A percentile compares a stretch with the other conserved stretches of the same genome.
phyloP scores from a whole-genome alignment of 305 asterid species.

The Fraxinus paxiana region DNA sequence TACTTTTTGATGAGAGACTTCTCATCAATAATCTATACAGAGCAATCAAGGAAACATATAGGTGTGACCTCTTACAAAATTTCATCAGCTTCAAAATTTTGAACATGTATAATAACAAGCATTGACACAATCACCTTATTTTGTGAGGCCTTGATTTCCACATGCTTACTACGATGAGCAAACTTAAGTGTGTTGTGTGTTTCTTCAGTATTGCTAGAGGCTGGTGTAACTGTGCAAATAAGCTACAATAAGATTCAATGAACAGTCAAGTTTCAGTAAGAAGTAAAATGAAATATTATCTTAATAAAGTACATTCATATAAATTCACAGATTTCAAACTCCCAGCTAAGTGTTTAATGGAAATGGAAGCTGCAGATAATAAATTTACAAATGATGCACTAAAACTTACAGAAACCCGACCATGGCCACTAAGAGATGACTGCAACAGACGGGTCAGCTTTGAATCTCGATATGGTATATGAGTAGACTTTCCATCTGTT shows the following conservation, averaged over 20 bases:
- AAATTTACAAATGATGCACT: not conserved
- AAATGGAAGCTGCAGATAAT: conserved; percentile 15
- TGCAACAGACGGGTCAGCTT: conserved; percentile 79
- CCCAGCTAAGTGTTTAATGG: not conserved
- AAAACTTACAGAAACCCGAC: conserved; percentile 75
- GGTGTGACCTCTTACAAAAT: conserved; percentile 13
- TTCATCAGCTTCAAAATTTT: not conserved
- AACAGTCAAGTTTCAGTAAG: conserved; percentile 24
- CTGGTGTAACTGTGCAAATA: conserved; percentile 82
- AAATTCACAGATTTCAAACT: conserved; percentile 1
- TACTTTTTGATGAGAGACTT: conserved; percentile 81
- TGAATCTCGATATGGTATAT: conserved; percentile 79
- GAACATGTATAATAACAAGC: conserved; percentile 15
- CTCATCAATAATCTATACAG: conserved; percentile 67
- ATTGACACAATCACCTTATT: conserved; percentile 47
- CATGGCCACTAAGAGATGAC: conserved; percentile 81
- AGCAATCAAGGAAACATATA: conserved; percentile 18
- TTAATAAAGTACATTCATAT: not conserved
- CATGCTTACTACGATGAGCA: conserved; percentile 77
- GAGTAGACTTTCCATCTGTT: conserved; percentile 78
- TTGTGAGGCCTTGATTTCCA: conserved; percentile 66
- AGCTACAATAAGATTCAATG: conserved; percentile 51
- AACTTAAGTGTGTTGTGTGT: conserved; percentile 80
- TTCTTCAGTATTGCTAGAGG: conserved; percentile 75
- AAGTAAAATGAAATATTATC: conserved; percentile 11